Evolutionary conservation across 176 grass and related monocot species (phyloP).

Genomic region (Oryza glaberrima): DNA sequence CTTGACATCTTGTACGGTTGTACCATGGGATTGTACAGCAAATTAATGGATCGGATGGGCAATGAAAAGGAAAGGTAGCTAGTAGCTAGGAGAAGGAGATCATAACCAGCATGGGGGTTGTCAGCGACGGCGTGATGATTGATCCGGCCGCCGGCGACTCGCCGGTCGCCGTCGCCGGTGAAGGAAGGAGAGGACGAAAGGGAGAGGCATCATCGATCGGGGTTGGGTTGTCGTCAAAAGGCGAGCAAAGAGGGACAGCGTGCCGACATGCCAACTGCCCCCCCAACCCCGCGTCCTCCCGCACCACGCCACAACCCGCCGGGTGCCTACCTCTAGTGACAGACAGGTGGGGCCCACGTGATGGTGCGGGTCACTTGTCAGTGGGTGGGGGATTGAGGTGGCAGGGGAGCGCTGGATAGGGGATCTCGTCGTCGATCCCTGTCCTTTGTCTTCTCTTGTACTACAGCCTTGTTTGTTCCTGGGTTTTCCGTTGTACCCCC

Average conservation of each 20-base stretch:
- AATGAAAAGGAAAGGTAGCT: not conserved
- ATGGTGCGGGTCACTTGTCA: conserved; percentile 13
- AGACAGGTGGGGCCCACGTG: conserved; percentile 39
- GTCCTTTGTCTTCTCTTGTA: conserved; percentile 23
- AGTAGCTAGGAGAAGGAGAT: not conserved
- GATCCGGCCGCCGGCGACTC: not conserved
- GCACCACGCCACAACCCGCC: not conserved
- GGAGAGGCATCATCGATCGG: conserved; percentile 15
- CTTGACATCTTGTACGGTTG: no score
- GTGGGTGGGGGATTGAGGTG: not conserved
- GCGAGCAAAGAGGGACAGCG: conserved; percentile 47
- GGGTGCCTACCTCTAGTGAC: not conserved
- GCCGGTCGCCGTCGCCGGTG: not conserved
- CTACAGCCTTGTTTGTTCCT: conserved; percentile 23
- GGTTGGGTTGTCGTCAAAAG: conserved; percentile 45
- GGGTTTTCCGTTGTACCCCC: not conserved
- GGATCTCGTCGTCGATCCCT: not conserved
- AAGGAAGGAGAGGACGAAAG: not conserved
- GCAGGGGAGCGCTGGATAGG: not conserved
- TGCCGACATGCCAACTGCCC: conserved; percentile 48
- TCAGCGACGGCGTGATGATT: not conserved
- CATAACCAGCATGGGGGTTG: not conserved
- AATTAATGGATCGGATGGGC: not conserved
- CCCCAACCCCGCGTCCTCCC: not conserved
- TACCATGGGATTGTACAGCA: not conserved